Conservation (phyloP, 163 green algal genomes). For the Volvox carteri region DNA sequence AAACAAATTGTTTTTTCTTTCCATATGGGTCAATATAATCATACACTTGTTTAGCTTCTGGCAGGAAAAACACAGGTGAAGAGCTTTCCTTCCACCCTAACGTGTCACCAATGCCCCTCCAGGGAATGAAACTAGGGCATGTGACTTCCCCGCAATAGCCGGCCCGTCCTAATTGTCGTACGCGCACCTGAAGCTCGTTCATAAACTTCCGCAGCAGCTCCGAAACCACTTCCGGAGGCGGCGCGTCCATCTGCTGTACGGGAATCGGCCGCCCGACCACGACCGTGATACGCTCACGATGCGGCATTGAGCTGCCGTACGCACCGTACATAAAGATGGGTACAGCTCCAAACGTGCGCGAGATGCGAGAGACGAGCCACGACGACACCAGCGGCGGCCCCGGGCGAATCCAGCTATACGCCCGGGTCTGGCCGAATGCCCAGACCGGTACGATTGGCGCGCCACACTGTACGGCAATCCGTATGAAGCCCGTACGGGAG, state of each 20-base stretch:
- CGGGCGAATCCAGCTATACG: conserved; percentile 80
- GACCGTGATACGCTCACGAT: conserved; percentile 72
- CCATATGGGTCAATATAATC: too few species aligned
- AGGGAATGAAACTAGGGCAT: too few species aligned
- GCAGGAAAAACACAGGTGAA: too few species aligned
- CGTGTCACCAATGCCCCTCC: too few species aligned
- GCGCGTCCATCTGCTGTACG: conserved; percentile 55
- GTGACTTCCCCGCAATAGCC: too few species aligned
- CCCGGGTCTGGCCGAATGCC: conserved; percentile 84
- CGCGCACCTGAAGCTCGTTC: conserved; percentile 34
- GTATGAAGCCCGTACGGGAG: conserved; percentile 84
- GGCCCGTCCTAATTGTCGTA: too few species aligned
- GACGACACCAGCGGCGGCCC: conserved; percentile 66
- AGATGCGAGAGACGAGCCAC: conserved; percentile 52
- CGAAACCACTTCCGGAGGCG: conserved; percentile 5
- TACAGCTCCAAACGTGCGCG: conserved; percentile 69
- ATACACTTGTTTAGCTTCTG: too few species aligned
- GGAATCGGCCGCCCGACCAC: conserved; percentile 84
- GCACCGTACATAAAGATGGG: conserved; percentile 83
- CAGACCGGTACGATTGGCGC: conserved; percentile 86
- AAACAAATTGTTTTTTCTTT: neutral
- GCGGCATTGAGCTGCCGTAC: conserved; percentile 74
- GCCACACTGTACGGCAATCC: conserved; percentile 76
- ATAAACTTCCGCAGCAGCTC: conserved; percentile 36
- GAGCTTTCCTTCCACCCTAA: too few species aligned